Percentiles rank a stretch among this genome's conserved stretches.
These are phyloP conservation scores for Colletotrichum tropicicola DNA, from an alignment of 2,329 filamentous ascomycete species.

Conservation along the genomic window DNA sequence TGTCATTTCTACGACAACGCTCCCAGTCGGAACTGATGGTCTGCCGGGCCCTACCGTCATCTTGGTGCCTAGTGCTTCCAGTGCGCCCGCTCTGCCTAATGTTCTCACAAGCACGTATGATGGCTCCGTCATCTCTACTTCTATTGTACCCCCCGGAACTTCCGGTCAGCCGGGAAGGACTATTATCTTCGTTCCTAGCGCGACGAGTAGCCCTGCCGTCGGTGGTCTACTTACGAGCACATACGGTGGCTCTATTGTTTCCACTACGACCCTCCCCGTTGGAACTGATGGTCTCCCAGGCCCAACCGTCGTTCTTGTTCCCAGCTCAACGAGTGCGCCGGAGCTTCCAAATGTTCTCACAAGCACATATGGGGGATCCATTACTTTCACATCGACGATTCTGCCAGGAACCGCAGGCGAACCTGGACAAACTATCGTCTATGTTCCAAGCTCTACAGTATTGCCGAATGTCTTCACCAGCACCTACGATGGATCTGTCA, in stretches of 20 bases:
- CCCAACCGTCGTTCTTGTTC: not conserved
- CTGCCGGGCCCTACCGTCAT: not conserved
- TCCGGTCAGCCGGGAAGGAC: not conserved
- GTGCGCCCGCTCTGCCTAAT: too few relatives aligned
- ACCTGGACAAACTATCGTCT: not conserved
- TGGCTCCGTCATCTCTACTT: not conserved
- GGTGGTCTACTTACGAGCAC: slow-evolving; percentile 1
- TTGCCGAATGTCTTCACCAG: not conserved
- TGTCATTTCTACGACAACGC: not conserved
- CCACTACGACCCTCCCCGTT: not conserved
- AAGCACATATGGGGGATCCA: slow-evolving; percentile 10
- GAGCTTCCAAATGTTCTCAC: not conserved
- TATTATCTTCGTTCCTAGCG: not conserved
- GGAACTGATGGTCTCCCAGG: not conserved
- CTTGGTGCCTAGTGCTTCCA: too few relatives aligned
- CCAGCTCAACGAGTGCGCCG: not conserved
- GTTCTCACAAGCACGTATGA: slow-evolving; percentile 5
- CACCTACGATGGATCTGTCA: not conserved
- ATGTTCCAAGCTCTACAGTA: not conserved
- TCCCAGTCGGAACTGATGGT: not conserved
- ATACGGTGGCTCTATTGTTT: slow-evolving; percentile 5
- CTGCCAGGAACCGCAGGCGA: not conserved
- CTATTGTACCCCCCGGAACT: not conserved
- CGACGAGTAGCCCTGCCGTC: not conserved
- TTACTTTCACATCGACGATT: not conserved